Conservation (phyloP, 2,329 filamentous ascomycete species). For the Cordyceps militaris region DNA sequence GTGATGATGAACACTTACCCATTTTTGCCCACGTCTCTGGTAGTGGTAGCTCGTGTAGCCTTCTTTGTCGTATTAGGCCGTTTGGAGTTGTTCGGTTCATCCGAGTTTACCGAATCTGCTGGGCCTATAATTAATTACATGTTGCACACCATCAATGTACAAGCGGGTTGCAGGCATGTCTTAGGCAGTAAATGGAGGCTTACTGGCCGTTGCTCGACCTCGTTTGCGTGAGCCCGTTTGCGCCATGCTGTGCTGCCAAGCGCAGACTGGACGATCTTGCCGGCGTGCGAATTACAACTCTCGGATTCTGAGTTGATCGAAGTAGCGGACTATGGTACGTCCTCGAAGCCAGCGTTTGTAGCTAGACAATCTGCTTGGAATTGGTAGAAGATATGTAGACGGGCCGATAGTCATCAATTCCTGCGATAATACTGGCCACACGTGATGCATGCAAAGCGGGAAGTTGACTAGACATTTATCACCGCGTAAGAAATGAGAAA, state of each 20-base stretch:
- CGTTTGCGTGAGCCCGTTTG: conserved; percentile 11
- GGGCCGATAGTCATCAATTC: not conserved
- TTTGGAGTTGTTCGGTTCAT: not conserved
- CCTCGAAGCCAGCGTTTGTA: not conserved
- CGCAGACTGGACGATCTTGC: not conserved
- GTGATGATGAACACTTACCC: not conserved
- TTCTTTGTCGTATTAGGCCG: not conserved
- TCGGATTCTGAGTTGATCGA: not conserved
- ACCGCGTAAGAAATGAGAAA: not conserved
- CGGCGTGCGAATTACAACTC: not conserved
- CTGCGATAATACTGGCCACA: not conserved
- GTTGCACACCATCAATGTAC: no score
- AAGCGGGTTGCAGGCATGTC: no score
- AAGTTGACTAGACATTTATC: not conserved
- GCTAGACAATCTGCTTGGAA: not conserved
- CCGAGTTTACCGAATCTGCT: not conserved
- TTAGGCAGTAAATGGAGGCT: not conserved
- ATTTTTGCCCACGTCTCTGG: not conserved
- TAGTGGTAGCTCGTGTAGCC: not conserved
- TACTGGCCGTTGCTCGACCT: conserved; percentile 2
- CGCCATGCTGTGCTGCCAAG: conserved; percentile 1
- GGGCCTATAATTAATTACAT: no score
- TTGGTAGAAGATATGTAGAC: not conserved
- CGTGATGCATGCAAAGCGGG: not conserved
- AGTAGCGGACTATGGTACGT: no score